Evolutionary conservation across 805 yeast genomes (phyloP), one percentile per base, ranked within the genome.

Genomic region (Hanseniaspora valbyensis): DNA sequence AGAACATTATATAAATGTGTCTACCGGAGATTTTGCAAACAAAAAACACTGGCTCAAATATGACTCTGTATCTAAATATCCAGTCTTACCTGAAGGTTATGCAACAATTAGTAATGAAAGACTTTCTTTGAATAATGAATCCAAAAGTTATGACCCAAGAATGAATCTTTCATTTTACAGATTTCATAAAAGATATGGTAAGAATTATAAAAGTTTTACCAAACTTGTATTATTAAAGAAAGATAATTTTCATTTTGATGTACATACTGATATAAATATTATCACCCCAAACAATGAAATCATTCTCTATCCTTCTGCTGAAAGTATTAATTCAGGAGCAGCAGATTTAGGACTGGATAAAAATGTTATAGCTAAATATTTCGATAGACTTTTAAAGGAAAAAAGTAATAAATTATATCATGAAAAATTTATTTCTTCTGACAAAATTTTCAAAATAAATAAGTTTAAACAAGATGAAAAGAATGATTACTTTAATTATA

Each of bases 1-100:
- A 40, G 44, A 48, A 3, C 51, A 48, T 19, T 48, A 48, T 16
- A 48, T 40, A 13, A 24, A 40, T 19, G 19, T 48, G 18, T 14
- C 30, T 4, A 33, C 40, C 2, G 51, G 51, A n/a, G 38, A 40
- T 2, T 48, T 32, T 48, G 22, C 12, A 4, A 25, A 48, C 14
- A 40, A 29, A 14, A 16, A 28, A 8, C 3, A 18, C 30, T 48
- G 51, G 51, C 24, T 30, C 10, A 38, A 30, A 21, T 45, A 38
- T 25, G 12, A 25, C 28, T 18, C 21, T 25, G 18, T 40, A 3
- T 4, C 5, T 4, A 16, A 25, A 26, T 26, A 40, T 29, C 44
- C 44, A 9, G 44, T 41, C 8, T 24, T 19, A 26, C 2, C 6
- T 4, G 28, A 6, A 18, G 44, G 44, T 3, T 41, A 41, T 29